Conservation (phyloP, 2,329 filamentous ascomycete genomes). For the Aaosphaeria arxii region DNA sequence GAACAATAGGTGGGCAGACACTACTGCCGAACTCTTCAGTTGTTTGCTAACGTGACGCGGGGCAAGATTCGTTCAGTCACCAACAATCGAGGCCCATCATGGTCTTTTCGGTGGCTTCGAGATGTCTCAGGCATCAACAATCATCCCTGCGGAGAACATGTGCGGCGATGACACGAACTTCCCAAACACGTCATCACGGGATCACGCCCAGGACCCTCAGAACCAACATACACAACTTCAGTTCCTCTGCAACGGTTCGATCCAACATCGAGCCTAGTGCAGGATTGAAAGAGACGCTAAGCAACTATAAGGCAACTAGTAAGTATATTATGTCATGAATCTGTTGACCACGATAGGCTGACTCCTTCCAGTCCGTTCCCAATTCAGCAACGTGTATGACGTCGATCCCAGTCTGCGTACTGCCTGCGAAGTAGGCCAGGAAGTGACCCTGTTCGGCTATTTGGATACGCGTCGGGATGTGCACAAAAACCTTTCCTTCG, state of each 20-base stretch:
- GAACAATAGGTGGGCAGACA: no score
- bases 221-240: neutral
- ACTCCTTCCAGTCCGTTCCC: neutral
- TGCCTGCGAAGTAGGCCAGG: neutral
- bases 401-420: neutral
- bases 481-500: conserved; percentile 69
- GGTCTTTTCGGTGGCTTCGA: no score
- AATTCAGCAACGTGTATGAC: neutral
- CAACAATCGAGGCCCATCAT: no score
- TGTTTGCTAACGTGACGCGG: no score
- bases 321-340: conserved; percentile 1
- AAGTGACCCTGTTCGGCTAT: conserved; percentile 62
- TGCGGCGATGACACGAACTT: conserved; percentile 31
- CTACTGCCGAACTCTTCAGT: no score
- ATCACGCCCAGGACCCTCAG: conserved; percentile 12
- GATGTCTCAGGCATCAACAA: no score
- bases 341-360: neutral
- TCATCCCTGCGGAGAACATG: conserved; percentile 19
- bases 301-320: conserved; percentile 32
- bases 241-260: neutral
- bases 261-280: conserved; percentile 11
- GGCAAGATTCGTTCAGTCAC: no score
- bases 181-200: conserved; percentile 27
- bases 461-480: conserved; percentile 66
- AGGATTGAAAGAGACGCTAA: conserved; percentile 18